Conservation (phyloP, 805 yeast genomes). For the Myxozyma udenii region DNA sequence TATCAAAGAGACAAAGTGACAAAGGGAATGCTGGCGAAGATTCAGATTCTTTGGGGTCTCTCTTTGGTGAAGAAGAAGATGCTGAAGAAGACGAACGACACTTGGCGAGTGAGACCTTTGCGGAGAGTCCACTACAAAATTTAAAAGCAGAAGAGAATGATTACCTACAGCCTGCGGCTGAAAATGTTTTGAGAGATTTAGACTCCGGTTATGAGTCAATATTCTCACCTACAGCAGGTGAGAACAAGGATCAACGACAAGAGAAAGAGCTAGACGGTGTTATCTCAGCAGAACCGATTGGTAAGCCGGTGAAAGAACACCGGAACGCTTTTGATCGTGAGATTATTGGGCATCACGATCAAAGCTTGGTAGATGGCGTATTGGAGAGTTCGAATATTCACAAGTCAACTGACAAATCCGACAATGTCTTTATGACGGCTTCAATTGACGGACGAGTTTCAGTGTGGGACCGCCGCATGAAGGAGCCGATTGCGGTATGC, state of each 20-base stretch:
- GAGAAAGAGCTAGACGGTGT: background rate
- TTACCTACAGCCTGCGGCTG: background rate
- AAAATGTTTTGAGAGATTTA: background rate
- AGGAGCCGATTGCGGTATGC: conserved; percentile 45
- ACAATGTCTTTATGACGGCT: conserved; percentile 67
- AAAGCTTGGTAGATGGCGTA: too few relatives aligned
- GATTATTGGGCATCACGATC: background rate
- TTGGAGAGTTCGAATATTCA: conserved; percentile 2
- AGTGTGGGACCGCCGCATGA: conserved; percentile 74
- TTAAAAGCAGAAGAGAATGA: background rate
- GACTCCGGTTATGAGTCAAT: background rate
- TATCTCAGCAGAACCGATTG: background rate
- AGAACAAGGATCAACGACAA: background rate
- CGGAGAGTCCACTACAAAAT: background rate
- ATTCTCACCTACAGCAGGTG: background rate
- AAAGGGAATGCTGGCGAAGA: conserved; percentile 9
- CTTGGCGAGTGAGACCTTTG: background rate
- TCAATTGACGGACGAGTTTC: conserved; percentile 77
- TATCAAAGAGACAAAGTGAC: background rate
- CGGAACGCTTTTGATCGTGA: background rate
- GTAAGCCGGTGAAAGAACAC: background rate
- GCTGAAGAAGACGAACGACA: conserved; percentile 34
- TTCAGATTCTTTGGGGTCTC: conserved; percentile 46
- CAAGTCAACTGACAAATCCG: conserved; percentile 28
- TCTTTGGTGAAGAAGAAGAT: conserved; percentile 59